Evolutionary conservation across 306 rosid genomes (phyloP), one percentile per base, ranked within the genome.

Genomic region (Acacia confusa): DNA sequence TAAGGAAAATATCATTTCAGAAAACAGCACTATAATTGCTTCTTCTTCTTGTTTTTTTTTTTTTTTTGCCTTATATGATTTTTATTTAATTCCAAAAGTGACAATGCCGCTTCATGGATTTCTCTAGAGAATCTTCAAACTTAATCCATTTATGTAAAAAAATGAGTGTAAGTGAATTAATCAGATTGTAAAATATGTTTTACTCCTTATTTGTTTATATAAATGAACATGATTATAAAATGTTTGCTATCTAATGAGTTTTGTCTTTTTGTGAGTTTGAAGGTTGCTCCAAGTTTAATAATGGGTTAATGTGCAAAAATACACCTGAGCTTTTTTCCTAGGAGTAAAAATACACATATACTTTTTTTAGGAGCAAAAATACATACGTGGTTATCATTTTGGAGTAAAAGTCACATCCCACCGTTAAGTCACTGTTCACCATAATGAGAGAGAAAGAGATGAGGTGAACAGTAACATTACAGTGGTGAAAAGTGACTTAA

Each of bases 31-130:
- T 48, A 55, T 55, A 20, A 74, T 5, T 64, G 70, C 70, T 64
- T n/a, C n/a, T n/a, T n/a, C n/a, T n/a, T n/a, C n/a, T n/a, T n/a
- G n/a, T n/a, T n/a, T n/a, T n/a, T n/a, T 55, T 24, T 58, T 80
- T 70, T 24, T 48, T 77, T 70, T 55, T 20, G 41, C 73, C 68
- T 3, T 67, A 22, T 17, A 72, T 63, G 80, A 1, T 24, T 22
- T 24, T 72, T 64, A 24, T 79, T 68, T 82, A 58, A 66, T 74
- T 79, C 67, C 50, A 70, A 78, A 84, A 76, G 81, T 71, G 40
- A 43, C 48, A 11, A 7, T 78, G 53, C 22, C 16, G 28, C 67
- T 83, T 71, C 38, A 30, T 73, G 75, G 61, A 58, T 34, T 44
- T 47, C 66, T 17, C 34, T 17, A 1, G 27, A 67, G 48, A 67